Conservation (phyloP, 345 rosid genomes). For the Diplotaxis tenuifolia region DNA sequence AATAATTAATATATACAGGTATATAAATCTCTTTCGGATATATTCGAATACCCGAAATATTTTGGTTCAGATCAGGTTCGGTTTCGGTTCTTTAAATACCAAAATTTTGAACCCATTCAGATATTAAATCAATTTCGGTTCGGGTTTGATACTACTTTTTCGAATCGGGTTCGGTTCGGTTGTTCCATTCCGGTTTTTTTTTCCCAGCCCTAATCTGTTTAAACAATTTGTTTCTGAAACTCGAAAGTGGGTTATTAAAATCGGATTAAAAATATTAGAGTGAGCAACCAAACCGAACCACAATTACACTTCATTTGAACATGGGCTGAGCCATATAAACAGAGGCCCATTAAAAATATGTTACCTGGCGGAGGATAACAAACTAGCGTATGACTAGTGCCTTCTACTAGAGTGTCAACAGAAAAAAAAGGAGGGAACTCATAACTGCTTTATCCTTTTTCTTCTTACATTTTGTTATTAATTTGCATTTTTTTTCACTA, state of each 20-base stretch:
- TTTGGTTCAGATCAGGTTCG: no score
- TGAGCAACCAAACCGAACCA: neutral
- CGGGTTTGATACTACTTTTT: no score
- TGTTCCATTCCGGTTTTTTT: no score
- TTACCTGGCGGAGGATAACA: slow-evolving; percentile 12
- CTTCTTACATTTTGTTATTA: slow-evolving; percentile 4
- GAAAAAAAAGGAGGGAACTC: slow-evolving; percentile 39
- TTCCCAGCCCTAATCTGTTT: no score
- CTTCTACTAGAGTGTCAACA: slow-evolving; percentile 7
- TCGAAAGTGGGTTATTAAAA: neutral
- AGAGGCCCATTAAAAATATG: neutral
- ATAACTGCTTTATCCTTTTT: slow-evolving; percentile 34
- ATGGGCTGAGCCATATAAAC: neutral
- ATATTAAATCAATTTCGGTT: no score
- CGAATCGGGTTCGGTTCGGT: no score
- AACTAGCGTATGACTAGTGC: slow-evolving; percentile 35
- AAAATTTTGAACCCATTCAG: no score
- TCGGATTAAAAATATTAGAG: neutral
- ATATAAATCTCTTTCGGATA: no score
- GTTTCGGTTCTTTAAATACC: no score
- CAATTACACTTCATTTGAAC: neutral
- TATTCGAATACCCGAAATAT: no score
- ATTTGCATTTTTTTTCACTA: neutral
- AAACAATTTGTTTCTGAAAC: neutral
- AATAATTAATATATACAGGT: no score